Evolutionary conservation across 148 eudicot genomes (phyloP), one percentile per base, ranked within the genome.

Genomic region (Gaultheria prostrata): DNA sequence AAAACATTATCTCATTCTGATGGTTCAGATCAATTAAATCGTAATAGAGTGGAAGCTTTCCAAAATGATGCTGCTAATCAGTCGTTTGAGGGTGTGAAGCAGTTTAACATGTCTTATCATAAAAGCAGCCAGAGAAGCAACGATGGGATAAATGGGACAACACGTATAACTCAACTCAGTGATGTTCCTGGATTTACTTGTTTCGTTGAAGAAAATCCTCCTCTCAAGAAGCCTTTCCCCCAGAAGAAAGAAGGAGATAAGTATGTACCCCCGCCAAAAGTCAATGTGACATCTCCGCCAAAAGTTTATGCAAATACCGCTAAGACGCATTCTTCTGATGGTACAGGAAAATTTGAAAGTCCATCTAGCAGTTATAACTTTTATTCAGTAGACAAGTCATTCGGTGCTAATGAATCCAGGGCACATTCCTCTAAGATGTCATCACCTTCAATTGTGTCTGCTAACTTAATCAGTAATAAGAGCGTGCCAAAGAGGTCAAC

Each of bases 141-240:
- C 43, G 87, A 90, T 73, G 89, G 84, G 72, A 63, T 87, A 76
- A 87, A 91, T 84, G 92, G 89, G 85, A 88, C 85, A 82, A 88
- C 89, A 76, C 93, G 88, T 75, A 80, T 92, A 85, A 88, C 93
- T 78, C 86, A 91, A 76, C 86, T 87, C 49, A 86, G 85, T 84
- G 89, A 93, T 79, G 90, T 87, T 84, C 94, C 93, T 86, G 97
- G 91, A 81, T 92, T 87, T 82, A 89, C 94, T 61, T 77, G 57
- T 89, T 84, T 91, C 80, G 35, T 90, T 73, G 90, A 90, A 87
- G 94, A 90, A 84, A 82, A 83, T 78, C 85, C 88, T 79, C 89
- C 88, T 78, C 59, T 76, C 67, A 88, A 76, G 46, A 90, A 91
- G 84, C 85, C 88, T 79, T 88, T 87, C 76, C 67, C 73, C 67